phyloP scores from a whole-genome alignment of 2,329 filamentous ascomycete species.

The Alternaria brassicicola region DNA sequence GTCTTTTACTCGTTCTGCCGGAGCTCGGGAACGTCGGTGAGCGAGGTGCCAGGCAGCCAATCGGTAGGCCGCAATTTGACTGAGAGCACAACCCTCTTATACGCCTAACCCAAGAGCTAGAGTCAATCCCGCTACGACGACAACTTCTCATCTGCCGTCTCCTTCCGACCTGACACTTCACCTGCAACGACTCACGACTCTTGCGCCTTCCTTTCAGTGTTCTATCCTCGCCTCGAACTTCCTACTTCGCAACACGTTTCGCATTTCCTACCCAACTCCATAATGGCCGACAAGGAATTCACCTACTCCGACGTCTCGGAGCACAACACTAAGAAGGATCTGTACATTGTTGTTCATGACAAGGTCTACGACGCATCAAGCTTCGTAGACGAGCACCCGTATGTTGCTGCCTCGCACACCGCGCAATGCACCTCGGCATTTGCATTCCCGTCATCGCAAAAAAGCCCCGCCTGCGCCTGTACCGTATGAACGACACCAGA shows the following conservation, averaged over 20 bases:
- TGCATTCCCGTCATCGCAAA: conserved; percentile 1
- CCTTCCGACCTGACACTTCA: conserved; percentile 8
- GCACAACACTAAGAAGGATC: conserved; percentile 76
- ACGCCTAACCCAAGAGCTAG: conserved; percentile 15
- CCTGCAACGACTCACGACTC: conserved; percentile 7
- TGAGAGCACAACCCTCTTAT: conserved; percentile 5
- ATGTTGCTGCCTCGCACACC: conserved; percentile 49
- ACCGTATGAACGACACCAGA: background rate
- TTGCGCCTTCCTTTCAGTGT: background rate
- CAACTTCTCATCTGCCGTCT: conserved; percentile 20
- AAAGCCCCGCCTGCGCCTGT: conserved; percentile 6
- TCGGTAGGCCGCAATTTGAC: conserved; percentile 22
- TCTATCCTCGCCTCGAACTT: background rate
- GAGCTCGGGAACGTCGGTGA: conserved; percentile 13
- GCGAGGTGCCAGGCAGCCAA: conserved; percentile 17
- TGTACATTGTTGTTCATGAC: conserved; percentile 90
- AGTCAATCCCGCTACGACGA: conserved; percentile 14
- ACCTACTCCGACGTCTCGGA: conserved; percentile 51
- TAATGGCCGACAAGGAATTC: conserved; percentile 50
- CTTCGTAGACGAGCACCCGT: conserved; percentile 98
- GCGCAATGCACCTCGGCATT: conserved; percentile 2
- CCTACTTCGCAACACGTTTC: background rate
- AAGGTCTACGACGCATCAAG: conserved; percentile 90
- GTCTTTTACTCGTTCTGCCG: conserved; percentile 24
- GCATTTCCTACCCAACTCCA: conserved; percentile 13